Conservation (phyloP, 306 rosid genomes). For the Cucurbita ficifolia region DNA sequence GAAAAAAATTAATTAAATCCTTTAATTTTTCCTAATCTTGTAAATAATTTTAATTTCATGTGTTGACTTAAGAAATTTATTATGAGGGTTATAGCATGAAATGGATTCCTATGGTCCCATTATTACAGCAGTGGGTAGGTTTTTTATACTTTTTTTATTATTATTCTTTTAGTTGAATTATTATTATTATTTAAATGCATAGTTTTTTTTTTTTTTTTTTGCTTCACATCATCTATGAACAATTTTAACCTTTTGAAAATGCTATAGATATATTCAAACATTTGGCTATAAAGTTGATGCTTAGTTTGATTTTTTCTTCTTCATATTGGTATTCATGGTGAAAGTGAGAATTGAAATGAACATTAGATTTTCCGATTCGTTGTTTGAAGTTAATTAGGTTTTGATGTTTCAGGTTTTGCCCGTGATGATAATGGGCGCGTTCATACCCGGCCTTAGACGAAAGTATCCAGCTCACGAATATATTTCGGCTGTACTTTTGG, state of each 20-base stretch:
- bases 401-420: conserved; percentile 64
- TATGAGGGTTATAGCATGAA: background rate
- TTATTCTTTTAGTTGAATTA: no score
- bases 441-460: conserved; percentile 82
- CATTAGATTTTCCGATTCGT: background rate
- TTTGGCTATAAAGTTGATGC: background rate
- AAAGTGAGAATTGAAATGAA: background rate
- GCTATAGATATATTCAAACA: no score
- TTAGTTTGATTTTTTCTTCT: background rate
- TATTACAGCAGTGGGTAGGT: background rate
- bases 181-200: background rate
- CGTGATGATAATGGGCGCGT: conserved; percentile 98
- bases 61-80: background rate
- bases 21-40: background rate
- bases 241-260: background rate
- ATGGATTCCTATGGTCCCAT: background rate
- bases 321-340: background rate
- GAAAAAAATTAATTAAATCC: background rate
- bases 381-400: background rate
- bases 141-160: background rate
- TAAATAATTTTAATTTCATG: background rate
- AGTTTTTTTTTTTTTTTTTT: background rate
- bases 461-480: conserved; percentile 86
- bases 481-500: conserved; percentile 70
- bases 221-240: background rate